Conservation (phyloP, 768 basidiomycete species). For the Leccinum aurantiacum region DNA sequence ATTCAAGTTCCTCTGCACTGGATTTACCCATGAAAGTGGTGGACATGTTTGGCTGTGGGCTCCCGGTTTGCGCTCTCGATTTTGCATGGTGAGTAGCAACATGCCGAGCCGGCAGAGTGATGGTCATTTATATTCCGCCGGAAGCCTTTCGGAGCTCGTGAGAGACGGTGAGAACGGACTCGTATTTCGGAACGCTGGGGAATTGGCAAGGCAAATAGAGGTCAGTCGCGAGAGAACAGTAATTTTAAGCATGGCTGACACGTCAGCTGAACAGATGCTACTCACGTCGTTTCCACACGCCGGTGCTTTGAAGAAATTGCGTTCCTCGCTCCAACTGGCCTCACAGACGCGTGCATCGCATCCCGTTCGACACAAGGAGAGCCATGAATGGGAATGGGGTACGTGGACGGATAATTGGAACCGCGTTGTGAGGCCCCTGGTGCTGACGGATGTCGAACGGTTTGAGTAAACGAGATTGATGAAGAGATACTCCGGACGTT, state of each 20-base stretch:
- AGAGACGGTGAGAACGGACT: conserved; percentile 82
- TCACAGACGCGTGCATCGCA: conserved; percentile 27
- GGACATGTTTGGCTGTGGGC: conserved; percentile 97
- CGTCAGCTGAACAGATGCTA: conserved; percentile 43
- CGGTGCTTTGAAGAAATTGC: conserved; percentile 48
- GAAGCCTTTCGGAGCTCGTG: conserved; percentile 84
- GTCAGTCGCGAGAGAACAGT: conserved; percentile 18
- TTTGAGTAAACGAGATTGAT: conserved; percentile 15
- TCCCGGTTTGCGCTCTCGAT: conserved; percentile 88
- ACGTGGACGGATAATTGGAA: conserved; percentile 91
- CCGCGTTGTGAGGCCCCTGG: conserved; percentile 58
- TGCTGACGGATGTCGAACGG: conserved; percentile 34
- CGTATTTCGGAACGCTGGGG: conserved; percentile 63
- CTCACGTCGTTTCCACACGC: conserved; percentile 62
- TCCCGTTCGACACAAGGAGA: conserved; percentile 20
- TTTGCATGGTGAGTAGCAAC: conserved; percentile 71
- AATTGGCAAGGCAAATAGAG: conserved; percentile 74
- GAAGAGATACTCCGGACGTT: too few species aligned
- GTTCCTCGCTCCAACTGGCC: conserved; percentile 45
- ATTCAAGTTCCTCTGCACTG: conserved; percentile 84
- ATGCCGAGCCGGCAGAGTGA: background rate
- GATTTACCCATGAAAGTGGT: conserved; percentile 99
- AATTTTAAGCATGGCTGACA: background rate
- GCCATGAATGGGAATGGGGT: conserved; percentile 55
- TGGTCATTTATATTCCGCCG: conserved; percentile 3